Evolutionary conservation across 1,139 yeast species (phyloP), one percentile per base, ranked within the genome.

Genomic region (Saccharomyces hybrid): DNA sequence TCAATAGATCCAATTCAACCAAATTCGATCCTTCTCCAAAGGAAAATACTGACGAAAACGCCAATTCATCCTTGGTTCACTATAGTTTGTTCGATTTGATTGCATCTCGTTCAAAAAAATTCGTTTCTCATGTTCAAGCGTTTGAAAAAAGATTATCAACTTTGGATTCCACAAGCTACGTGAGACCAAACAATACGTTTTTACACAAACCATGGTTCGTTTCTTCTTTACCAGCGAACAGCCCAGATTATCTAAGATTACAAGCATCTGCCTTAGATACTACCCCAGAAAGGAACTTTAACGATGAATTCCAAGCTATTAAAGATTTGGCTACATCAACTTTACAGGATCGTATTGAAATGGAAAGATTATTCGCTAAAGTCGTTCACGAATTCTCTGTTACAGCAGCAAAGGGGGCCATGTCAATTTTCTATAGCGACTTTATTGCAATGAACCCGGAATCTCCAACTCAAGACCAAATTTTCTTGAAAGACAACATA

Each of bases 391-490:
- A 89, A 51, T 93, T 93, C 73, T 82, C 90, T 31, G 76, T 77
- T 27, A 79, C 81, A 31, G 95, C 98, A 25, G 80, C 85, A 34
- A 81, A 81, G 61, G 95, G 96, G 49, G 96, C 97, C 4, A 76
- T 86, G 59, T 78, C 84, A 48, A 82, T 91, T 53, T 78, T 86
- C 53, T 79, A 82, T 59, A 96, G 95, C 38, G 87, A 87, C 61
- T 68, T 89, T 51, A 65, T 79, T 3, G 84, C 99, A n/a, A 77
- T 90, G 77, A 88, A 91, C 69, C 91, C 96, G 9, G 96, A 88
- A 59, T 73, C 76, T 13, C 74, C 77, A 9, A 72, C 72, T 9
- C 77, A 80, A 32, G 83, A 82, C 58, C 81, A 78, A 57, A 85
- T 93, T 52, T 93, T 73, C 73, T 77, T 90, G 61, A 80, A 87